Evolutionary conservation across 345 rosid species (phyloP).

Genomic region (Geranium rotundifolium): DNA sequence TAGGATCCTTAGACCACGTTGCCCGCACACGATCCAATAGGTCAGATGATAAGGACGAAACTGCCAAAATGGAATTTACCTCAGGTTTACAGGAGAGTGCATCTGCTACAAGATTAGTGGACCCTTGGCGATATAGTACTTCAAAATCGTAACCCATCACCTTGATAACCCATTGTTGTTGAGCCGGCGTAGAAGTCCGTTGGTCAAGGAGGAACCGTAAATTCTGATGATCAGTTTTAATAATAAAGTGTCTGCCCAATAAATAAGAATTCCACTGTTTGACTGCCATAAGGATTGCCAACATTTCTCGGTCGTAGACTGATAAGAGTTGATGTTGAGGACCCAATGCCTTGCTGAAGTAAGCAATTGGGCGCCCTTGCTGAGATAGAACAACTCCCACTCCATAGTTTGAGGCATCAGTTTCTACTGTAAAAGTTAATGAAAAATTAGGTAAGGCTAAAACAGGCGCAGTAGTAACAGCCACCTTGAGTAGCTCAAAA

Average conservation of each 20-base stretch:
- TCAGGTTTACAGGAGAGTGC: neutral
- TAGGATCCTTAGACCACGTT: neutral
- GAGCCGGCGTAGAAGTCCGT: neutral
- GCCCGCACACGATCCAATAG: neutral
- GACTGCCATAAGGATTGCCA: neutral
- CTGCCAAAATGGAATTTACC: neutral
- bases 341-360: neutral
- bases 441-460: neutral
- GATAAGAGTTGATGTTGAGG: neutral
- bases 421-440: neutral
- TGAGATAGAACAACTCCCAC: neutral
- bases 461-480: neutral
- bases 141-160: conserved; percentile 2
- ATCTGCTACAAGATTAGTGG: neutral
- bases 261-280: neutral
- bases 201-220: neutral
- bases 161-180: conserved; percentile 6
- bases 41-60: neutral
- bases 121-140: neutral
- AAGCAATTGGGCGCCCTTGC: neutral
- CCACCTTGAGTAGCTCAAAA: neutral
- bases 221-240: conserved; percentile 4
- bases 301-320: conserved; percentile 3
- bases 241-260: neutral
- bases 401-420: too few species aligned